Base-by-base conservation (phyloP, 2,329 filamentous ascomycete genomes). In the Fusarium coicis region DNA sequence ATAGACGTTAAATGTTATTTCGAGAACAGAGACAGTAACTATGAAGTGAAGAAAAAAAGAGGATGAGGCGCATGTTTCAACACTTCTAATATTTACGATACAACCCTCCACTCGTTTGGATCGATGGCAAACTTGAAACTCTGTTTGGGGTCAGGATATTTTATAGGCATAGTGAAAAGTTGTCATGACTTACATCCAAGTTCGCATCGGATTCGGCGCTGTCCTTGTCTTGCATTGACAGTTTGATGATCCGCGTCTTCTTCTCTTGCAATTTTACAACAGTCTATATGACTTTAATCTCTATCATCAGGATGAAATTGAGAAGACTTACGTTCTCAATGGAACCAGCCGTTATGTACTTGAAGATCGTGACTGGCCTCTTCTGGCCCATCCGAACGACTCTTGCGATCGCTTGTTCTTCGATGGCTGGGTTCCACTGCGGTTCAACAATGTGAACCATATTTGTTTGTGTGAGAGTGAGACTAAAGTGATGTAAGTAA, bases 271-370 rank as follows among this genome's bases (percentile, higher is more conserved):
- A 36, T 3, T 69, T 70, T 2, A 55, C 26, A 1, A 70, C 37
- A 2, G 36, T 47, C 66, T 69, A 1, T 4, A 0, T 0, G 0
- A 6, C 0, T 1, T 59, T n/a, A 63, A 40, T 5, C 0, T 19
- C 4, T 2, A 37, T 1, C 9, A 10, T 23, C 9, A 2, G 0
- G 4, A 0, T 7, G 1, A 9, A 16, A 5, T 2, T 3, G 1
- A 1, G 8, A 19, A 32, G 1, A 8, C n/a, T 1, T 53, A 34
- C 61, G 6, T 53, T 39, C 2, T 67, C 64, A 0, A 67, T 55
- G 0, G 64, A 66, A 0, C 30, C 32, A 3, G 36, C 8, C 0
- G n/a, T 60, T 3, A 59, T n/a, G 5, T 67, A 67, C 1, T 47
- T 66, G 10, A 54, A 66, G 2, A 67, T 28, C 0, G 61, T 53